phyloP scores from a whole-genome alignment of 768 basidiomycete species.

The Mycena metata region DNA sequence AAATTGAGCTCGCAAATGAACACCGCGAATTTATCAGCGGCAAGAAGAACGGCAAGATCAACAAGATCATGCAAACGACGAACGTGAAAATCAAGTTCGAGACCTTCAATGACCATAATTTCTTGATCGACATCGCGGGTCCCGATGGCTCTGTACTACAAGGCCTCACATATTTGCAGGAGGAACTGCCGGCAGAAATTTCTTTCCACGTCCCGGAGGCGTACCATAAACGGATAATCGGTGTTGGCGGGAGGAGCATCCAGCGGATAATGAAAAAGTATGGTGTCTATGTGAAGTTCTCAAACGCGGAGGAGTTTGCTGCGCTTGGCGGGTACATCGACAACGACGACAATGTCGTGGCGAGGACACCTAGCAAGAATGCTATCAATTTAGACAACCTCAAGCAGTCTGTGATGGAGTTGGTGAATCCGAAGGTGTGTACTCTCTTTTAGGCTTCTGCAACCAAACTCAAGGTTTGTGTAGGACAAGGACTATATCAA shows the following conservation, averaged over 20 bases:
- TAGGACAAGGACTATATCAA: slow-evolving; percentile 98
- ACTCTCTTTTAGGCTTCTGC: background rate
- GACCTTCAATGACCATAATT: slow-evolving; percentile 96
- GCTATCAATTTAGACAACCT: slow-evolving; percentile 94
- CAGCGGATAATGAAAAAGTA: slow-evolving; percentile 99
- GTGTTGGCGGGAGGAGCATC: slow-evolving; percentile 97
- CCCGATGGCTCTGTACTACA: slow-evolving; percentile 88
- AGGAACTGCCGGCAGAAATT: slow-evolving; percentile 98
- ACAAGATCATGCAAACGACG: slow-evolving; percentile 99
- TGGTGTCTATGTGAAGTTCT: slow-evolving; percentile 99
- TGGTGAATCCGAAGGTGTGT: slow-evolving; percentile 93
- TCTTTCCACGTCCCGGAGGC: slow-evolving; percentile 99
- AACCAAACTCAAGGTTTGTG: slow-evolving; percentile 15
- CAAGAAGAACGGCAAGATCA: slow-evolving; percentile 99
- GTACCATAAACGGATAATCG: slow-evolving; percentile 99
- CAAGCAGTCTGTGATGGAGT: slow-evolving; percentile 97
- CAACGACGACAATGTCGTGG: slow-evolving; percentile 98
- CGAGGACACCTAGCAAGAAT: slow-evolving; percentile 98
- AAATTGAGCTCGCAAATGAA: slow-evolving; percentile 97
- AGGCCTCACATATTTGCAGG: slow-evolving; percentile 90
- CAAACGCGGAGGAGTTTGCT: slow-evolving; percentile 97
- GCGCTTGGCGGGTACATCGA: slow-evolving; percentile 94
- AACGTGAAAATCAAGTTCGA: slow-evolving; percentile 99
- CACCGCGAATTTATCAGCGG: slow-evolving; percentile 99
- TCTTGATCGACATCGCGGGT: slow-evolving; percentile 92